Evolutionary conservation across 1,139 yeast genomes (phyloP).

Genomic region (Citeromyces hawaiiensis): DNA sequence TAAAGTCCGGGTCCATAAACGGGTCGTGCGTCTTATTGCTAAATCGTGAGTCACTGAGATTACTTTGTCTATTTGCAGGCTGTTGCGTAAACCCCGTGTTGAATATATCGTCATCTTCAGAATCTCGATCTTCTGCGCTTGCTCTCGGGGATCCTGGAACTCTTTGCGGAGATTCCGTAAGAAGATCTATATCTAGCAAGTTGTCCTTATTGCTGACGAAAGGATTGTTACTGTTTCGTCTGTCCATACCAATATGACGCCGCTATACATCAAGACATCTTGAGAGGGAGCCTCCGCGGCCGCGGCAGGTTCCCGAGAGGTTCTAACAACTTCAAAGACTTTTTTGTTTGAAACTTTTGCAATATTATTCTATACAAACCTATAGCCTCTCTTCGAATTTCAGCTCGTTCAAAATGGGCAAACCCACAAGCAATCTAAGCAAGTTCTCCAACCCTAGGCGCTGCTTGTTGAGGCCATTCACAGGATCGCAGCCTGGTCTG

Average conservation of each 20-base stretch:
- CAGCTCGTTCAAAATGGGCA: slow-evolving; percentile 82
- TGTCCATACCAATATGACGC: background rate
- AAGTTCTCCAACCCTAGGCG: slow-evolving; percentile 86
- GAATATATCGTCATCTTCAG: slow-evolving; percentile 6
- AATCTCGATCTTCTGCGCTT: slow-evolving; percentile 7
- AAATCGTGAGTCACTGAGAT: slow-evolving; percentile 4
- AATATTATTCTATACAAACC: background rate
- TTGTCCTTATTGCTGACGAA: background rate
- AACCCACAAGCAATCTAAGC: slow-evolving; percentile 79
- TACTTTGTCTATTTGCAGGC: slow-evolving; percentile 1
- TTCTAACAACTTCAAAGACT: too few relatives aligned
- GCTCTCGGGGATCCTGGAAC: background rate
- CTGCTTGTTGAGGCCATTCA: slow-evolving; percentile 91
- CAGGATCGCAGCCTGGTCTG: slow-evolving; percentile 81
- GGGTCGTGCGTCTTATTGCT: slow-evolving; percentile 1
- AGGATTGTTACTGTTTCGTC: slow-evolving; percentile 1
- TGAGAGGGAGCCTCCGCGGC: background rate
- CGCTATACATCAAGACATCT: background rate
- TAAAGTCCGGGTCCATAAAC: slow-evolving; percentile 3
- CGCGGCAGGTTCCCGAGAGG: too few relatives aligned
- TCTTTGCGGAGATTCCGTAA: background rate
- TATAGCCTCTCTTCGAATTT: slow-evolving; percentile 84
- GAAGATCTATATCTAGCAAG: background rate
- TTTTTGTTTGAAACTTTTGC: too few relatives aligned
- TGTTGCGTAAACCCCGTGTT: slow-evolving; percentile 2